Conservation (phyloP, 169 alveolate genomes). For the Theileria orientalis region DNA sequence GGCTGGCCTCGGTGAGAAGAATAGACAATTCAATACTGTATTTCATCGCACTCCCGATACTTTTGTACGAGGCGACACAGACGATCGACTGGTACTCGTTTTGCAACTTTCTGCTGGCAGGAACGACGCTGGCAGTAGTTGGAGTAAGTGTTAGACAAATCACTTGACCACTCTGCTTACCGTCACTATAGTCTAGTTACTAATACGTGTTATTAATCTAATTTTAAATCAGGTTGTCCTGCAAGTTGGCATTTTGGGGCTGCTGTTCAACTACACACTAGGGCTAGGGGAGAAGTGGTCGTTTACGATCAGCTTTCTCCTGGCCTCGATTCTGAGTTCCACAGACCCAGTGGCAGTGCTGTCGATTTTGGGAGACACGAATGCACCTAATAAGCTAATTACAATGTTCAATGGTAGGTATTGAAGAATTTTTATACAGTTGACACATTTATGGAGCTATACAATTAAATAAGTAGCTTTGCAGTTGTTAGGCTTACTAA, state of each 20-base stretch:
- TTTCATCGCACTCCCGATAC: conserved; percentile 79
- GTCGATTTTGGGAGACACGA: conserved; percentile 77
- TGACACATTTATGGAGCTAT: no score
- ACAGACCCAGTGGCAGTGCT: conserved; percentile 89
- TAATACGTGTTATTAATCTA: background rate
- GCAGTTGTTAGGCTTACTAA: background rate
- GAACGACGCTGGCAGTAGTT: conserved; percentile 78
- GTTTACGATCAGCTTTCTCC: conserved; percentile 73
- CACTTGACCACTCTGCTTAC: background rate
- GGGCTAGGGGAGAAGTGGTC: conserved; percentile 53
- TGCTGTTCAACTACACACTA: conserved; percentile 75
- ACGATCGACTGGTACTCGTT: conserved; percentile 84
- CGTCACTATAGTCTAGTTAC: background rate
- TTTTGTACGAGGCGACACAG: conserved; percentile 86
- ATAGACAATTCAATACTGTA: conserved; percentile 80
- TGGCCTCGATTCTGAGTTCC: conserved; percentile 84
- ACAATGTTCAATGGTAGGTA: conserved; percentile 80
- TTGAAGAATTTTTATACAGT: no score
- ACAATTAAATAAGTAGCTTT: no score
- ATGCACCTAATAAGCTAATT: conserved; percentile 80
- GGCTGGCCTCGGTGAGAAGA: conserved; percentile 59
- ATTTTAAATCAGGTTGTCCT: conserved; percentile 41
- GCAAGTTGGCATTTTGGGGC: conserved; percentile 75
- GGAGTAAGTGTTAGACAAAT: conserved; percentile 67
- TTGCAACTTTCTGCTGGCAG: conserved; percentile 79